A percentile compares a stretch with the other conserved stretches of the same genome.
phyloP scores from a whole-genome alignment of 768 basidiomycete genomes.

The Pleurotus salmoneostramineus region DNA sequence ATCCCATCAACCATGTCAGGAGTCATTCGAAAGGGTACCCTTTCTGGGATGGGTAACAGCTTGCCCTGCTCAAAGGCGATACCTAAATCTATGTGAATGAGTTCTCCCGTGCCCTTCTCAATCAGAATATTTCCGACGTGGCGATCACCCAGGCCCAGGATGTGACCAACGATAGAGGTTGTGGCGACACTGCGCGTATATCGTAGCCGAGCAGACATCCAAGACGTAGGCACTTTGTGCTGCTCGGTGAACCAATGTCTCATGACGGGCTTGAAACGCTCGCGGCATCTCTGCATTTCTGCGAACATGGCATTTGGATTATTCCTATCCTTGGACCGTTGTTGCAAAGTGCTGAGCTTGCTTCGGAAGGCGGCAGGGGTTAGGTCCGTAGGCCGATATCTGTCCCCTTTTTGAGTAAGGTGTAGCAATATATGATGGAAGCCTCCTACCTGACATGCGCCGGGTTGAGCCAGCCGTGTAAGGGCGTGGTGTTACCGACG shows the following conservation, averaged over 20 bases:
- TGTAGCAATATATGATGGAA: not conserved
- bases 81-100: constrained; percentile 94
- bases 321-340: constrained; percentile 14
- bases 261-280: constrained; percentile 78
- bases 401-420: constrained; percentile 20
- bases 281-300: constrained; percentile 30
- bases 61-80: constrained; percentile 98
- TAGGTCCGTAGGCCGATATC: constrained; percentile 65
- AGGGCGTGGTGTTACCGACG: constrained; percentile 70
- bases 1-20: constrained; percentile 93
- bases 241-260: constrained; percentile 91
- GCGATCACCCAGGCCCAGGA: constrained; percentile 90
- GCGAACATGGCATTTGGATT: constrained; percentile 9
- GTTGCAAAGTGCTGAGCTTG: constrained; percentile 19
- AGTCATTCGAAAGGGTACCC: constrained; percentile 93
- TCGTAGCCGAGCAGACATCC: constrained; percentile 88
- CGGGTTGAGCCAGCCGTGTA: constrained; percentile 54
- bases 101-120: constrained; percentile 77
- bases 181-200: constrained; percentile 93
- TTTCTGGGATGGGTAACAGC: constrained; percentile 73
- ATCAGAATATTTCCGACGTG: constrained; percentile 91
- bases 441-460: constrained; percentile 62
- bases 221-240: constrained; percentile 83
- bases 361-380: constrained; percentile 22
- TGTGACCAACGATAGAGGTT: constrained; percentile 89